Percentiles rank a stretch among this genome's conserved stretches.
phyloP scores from a whole-genome alignment of 75 land plant genomes.

The Pinus albicaulis region DNA sequence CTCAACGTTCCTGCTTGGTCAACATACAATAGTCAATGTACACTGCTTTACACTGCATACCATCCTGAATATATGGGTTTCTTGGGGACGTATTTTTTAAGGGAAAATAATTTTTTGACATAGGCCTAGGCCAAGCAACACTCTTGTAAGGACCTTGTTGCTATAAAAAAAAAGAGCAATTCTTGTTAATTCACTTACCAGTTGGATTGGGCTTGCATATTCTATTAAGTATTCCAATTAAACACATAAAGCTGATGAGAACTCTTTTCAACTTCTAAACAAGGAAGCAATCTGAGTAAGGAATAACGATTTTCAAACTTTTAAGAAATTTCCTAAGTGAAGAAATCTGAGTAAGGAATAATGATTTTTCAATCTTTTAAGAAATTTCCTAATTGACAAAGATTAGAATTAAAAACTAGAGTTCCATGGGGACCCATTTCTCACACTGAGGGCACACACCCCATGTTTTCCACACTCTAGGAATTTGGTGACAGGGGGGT shows the following conservation, averaged over 20 bases:
- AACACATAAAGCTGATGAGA: background rate
- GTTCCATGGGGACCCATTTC: too few species aligned
- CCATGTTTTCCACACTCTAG: too few species aligned
- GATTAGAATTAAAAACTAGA: background rate
- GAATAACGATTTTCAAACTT: background rate
- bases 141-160: constrained; percentile 9
- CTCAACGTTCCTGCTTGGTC: too few species aligned
- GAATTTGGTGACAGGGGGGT: too few species aligned
- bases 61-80: too few species aligned
- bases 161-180: background rate
- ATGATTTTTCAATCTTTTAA: background rate
- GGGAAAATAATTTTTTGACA: background rate
- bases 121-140: constrained; percentile 2
- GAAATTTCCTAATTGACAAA: background rate
- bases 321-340: too few species aligned
- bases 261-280: background rate
- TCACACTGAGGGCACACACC: too few species aligned
- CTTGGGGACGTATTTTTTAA: too few species aligned
- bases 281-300: background rate
- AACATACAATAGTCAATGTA: too few species aligned
- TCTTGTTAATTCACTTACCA: background rate
- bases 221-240: too few species aligned
- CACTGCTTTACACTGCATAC: too few species aligned
- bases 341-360: background rate
- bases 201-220: background rate